These are phyloP conservation scores for Prunus armeniaca DNA, from an alignment of 306 rosid genomes.

Conservation along the genomic window DNA sequence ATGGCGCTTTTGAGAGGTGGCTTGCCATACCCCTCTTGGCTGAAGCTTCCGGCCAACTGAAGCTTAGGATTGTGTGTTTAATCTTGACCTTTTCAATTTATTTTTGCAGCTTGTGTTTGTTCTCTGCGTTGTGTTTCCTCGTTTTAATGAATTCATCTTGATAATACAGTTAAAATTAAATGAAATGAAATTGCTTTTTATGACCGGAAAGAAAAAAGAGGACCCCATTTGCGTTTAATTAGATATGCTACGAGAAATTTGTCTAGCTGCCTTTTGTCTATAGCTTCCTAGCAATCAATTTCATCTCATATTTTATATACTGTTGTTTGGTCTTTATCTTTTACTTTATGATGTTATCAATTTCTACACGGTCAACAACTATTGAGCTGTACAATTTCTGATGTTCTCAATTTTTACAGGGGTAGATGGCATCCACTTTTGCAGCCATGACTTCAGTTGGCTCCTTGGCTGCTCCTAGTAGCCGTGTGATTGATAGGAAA, in stretches of 20 bases:
- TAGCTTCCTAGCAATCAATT: neutral
- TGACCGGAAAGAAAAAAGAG: neutral
- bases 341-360: neutral
- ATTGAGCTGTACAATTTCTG: neutral
- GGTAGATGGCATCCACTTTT: conserved; percentile 74
- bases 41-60: neutral
- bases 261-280: neutral
- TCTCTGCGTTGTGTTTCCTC: neutral
- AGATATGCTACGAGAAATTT: neutral
- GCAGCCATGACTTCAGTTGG: conserved; percentile 61
- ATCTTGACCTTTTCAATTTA: neutral
- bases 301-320: neutral
- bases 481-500: conserved; percentile 35
- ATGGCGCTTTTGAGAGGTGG: neutral
- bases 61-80: neutral
- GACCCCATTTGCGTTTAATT: neutral
- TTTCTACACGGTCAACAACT: too few species aligned
- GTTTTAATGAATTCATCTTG: neutral
- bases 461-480: conserved; percentile 47
- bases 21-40: neutral
- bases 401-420: neutral
- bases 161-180: too few species aligned
- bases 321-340: neutral
- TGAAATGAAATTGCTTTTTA: neutral
- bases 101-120: neutral